Base-by-base conservation (phyloP, 2,329 filamentous ascomycete species). In the Didymella pomorum region DNA sequence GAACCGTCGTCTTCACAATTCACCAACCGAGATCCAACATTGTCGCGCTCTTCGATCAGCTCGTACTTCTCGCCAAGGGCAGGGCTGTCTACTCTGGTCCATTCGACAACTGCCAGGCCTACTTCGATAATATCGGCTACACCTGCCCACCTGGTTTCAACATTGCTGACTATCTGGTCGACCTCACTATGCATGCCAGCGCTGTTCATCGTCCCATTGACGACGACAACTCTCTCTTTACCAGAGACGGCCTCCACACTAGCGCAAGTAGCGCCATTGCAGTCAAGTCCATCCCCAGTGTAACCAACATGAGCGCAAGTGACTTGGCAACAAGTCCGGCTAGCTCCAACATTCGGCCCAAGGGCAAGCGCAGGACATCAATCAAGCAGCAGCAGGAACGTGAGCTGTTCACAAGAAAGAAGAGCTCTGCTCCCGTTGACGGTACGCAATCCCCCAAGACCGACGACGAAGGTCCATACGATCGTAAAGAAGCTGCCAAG, bases 21-120 rank as follows among this genome's bases (percentile, higher is more conserved):
- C 95, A 99, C 76, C 95, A 99, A 72, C 95, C 95, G 35, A 87
- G 96, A 66, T 99, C 95, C 11, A 99, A 99, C 77, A 99, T 99
- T 71, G 95, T 98, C 21, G 95, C 95, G 10, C 84, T 99, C 3
- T 99, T 99, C 73, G 95, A 99, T 74, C 88, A 94, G 55, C 84
- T 99, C n/a, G 84, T 99, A 52, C 86, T 99, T 14, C 83, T 99
- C 42, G 95, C 95, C 2, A 89, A 92, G 65, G 95, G 95, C 25
- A 89, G 89, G 69, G 90, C 92, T 1, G 95, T 99, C 8, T 99
- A 96, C 76, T 98, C 95, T 3, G 95, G 95, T 0, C 91, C 92
- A 1, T 96, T 98, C 74, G 82, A 86, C 1, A 88, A 88, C 64
- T 99, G 95, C 73, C 95, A 99, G 75, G 82, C 86, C 20, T 99